A percentile compares a stretch with the other conserved stretches of the same genome.
phyloP scores from a whole-genome alignment of 495 filamentous ascomycete genomes.

The Penicillium lagena region DNA sequence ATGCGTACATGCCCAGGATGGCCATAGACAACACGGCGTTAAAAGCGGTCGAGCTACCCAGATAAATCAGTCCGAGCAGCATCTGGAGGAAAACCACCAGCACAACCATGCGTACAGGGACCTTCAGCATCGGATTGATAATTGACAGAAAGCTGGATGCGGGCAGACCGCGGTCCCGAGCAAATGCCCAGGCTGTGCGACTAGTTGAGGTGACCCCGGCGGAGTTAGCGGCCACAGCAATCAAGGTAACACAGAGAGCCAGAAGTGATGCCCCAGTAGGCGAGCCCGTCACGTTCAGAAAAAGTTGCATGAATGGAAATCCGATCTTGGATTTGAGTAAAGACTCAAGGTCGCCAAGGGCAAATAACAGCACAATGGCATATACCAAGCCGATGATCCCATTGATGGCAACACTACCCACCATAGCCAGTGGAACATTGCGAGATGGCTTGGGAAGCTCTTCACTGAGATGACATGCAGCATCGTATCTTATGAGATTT shows the following conservation, averaged over 20 bases:
- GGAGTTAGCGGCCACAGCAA: conserved; percentile 14
- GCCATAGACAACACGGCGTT: conserved; percentile 35
- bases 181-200: conserved; percentile 19
- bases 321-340: conserved; percentile 22
- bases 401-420: conserved; percentile 37
- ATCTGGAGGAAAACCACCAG: conserved; percentile 16
- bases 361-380: conserved; percentile 37
- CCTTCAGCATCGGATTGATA: conserved; percentile 10
- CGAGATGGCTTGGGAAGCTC: conserved; percentile 18
- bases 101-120: conserved; percentile 16
- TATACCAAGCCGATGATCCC: conserved; percentile 35
- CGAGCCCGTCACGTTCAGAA: conserved; percentile 24
- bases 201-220: conserved; percentile 16
- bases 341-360: conserved; percentile 28
- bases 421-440: conserved; percentile 35
- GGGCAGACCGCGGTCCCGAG: conserved; percentile 13
- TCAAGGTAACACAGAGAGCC: conserved; percentile 9
- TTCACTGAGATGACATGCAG: conserved; percentile 28
- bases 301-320: conserved; percentile 46
- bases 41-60: conserved; percentile 36
- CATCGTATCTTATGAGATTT: conserved; percentile 13
- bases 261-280: conserved; percentile 28
- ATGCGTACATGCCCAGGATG: conserved; percentile 31
- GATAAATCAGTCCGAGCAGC: conserved; percentile 33
- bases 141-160: conserved; percentile 8